Conservation (phyloP, 2,329 filamentous ascomycete genomes). For the Neurospora crassa region DNA sequence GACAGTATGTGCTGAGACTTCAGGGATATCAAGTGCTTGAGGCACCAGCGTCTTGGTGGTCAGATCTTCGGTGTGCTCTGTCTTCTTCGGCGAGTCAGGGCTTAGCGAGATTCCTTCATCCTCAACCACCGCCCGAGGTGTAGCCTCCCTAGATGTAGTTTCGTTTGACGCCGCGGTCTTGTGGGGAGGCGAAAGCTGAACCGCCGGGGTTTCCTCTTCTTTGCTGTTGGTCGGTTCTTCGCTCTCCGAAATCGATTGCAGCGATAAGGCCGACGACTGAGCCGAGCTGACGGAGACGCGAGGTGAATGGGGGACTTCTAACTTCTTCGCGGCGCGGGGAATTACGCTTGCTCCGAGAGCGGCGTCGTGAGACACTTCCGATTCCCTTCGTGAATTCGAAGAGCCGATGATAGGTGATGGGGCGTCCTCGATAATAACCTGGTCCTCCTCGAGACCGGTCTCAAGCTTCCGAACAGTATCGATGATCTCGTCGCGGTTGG, state of each 20-base stretch:
- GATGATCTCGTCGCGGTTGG: conserved; percentile 33
- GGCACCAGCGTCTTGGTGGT: conserved; percentile 2
- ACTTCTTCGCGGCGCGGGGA: conserved; percentile 18
- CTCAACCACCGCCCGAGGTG: conserved; percentile 25
- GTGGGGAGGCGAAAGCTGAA: conserved; percentile 23
- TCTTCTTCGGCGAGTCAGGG: conserved; percentile 13
- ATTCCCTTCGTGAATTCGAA: conserved; percentile 21
- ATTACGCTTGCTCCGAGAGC: conserved; percentile 5
- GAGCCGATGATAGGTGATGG: conserved; percentile 27
- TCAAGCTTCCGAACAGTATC: conserved; percentile 36
- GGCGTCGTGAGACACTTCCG: conserved; percentile 15
- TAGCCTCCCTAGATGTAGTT: conserved; percentile 14
- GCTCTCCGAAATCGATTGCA: conserved; percentile 38
- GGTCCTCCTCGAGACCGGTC: conserved; percentile 32
- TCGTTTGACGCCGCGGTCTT: conserved; percentile 14
- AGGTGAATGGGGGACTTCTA: conserved; percentile 20
- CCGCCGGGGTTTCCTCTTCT: conserved; percentile 8
- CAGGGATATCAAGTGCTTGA: background rate
- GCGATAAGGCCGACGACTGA: conserved; percentile 27
- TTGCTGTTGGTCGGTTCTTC: conserved; percentile 14
- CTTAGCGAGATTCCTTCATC: conserved; percentile 30
- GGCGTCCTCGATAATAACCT: conserved; percentile 26
- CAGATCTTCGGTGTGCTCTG: conserved; percentile 2
- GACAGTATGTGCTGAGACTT: background rate
- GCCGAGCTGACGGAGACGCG: conserved; percentile 21